phyloP scores from a whole-genome alignment of 2,329 filamentous ascomycete species.

The Fusarium verticillioides region DNA sequence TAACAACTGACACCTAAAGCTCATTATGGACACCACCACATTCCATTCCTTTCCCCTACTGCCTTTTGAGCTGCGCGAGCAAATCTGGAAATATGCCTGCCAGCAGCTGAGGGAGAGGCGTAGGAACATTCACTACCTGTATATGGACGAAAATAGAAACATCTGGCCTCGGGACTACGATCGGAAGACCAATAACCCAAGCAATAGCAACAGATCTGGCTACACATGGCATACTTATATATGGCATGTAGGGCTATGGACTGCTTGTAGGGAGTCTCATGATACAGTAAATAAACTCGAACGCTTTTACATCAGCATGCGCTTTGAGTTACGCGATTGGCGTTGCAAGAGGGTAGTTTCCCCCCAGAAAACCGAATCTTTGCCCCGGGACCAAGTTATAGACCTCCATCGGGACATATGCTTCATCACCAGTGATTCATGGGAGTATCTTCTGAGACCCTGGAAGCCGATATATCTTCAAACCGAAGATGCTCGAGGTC shows the following conservation, averaged over 20 bases:
- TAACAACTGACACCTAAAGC: neutral
- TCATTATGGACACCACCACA: neutral
- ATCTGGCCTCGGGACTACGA: neutral
- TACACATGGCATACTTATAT: neutral
- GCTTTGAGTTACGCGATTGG: neutral
- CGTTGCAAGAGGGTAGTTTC: neutral
- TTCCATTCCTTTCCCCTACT: neutral
- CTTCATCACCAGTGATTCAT: neutral
- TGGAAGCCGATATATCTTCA: neutral
- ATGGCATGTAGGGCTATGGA: neutral
- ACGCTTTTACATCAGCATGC: neutral
- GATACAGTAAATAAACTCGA: neutral
- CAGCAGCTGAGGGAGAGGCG: accelerated
- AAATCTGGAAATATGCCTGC: neutral
- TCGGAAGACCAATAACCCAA: neutral
- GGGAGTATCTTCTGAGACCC: neutral
- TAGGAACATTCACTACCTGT: accelerated
- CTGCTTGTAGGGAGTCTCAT: neutral
- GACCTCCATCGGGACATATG: neutral
- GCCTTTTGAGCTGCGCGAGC: neutral
- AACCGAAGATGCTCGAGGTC: neutral
- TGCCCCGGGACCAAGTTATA: neutral
- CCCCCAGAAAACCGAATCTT: accelerated
- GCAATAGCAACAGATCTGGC: neutral
- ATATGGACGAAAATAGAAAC: neutral